Evolutionary conservation across 352 stramenopile genomes (phyloP).

Genomic region (Phytophthora aleatoria): DNA sequence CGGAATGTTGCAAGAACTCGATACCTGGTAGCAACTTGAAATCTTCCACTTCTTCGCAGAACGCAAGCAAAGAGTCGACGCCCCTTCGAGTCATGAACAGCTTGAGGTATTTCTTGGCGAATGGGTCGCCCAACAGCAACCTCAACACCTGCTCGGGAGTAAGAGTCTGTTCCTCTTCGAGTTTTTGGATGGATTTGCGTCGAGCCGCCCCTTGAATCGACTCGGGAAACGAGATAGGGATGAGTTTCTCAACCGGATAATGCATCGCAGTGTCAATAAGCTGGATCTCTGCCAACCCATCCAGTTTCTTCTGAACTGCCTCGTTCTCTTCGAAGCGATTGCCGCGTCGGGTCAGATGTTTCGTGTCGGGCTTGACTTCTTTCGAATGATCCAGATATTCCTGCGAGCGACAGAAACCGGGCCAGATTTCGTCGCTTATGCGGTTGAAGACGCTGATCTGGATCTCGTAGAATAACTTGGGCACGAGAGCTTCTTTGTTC

Average conservation of each 20-base stretch:
- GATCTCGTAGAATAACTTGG: conserved; percentile 76
- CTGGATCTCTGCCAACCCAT: conserved; percentile 66
- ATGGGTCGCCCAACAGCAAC: conserved; percentile 56
- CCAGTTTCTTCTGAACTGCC: conserved; percentile 55
- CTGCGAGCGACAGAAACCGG: conserved; percentile 63
- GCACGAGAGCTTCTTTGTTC: conserved; percentile 47
- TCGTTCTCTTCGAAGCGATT: conserved; percentile 51
- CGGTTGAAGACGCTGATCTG: conserved; percentile 58
- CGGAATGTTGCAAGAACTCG: conserved; percentile 83
- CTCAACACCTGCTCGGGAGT: conserved; percentile 56
- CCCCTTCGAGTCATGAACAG: conserved; percentile 74
- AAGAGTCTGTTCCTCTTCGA: conserved; percentile 43
- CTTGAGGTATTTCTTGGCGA: conserved; percentile 78
- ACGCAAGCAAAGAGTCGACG: conserved; percentile 70
- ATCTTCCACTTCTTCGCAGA: conserved; percentile 79
- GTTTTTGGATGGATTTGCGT: conserved; percentile 23
- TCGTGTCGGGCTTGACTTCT: conserved; percentile 33
- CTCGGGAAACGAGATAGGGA: conserved; percentile 46
- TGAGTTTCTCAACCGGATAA: conserved; percentile 77
- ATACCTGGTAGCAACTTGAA: conserved; percentile 82
- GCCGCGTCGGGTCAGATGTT: conserved; percentile 18
- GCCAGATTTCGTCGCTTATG: conserved; percentile 79
- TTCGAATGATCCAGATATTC: conserved; percentile 76
- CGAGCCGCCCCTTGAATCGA: conserved; percentile 1
- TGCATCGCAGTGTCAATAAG: conserved; percentile 77